Percentiles rank a stretch among this genome's conserved stretches.
These are phyloP conservation scores for Actinidia polygama DNA, from an alignment of 179 eudicot genomes.

Conservation along the genomic window DNA sequence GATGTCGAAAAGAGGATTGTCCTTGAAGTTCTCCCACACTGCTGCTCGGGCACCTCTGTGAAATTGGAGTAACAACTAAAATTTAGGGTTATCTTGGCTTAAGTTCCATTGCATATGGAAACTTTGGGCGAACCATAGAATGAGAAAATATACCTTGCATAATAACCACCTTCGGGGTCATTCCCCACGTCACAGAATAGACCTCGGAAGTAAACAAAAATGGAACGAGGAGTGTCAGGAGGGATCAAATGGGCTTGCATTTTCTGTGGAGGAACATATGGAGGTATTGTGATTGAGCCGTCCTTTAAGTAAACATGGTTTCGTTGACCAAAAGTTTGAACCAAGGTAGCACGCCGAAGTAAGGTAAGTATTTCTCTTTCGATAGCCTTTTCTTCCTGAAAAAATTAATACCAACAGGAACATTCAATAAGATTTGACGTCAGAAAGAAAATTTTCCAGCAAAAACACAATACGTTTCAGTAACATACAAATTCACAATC, in stretches of 20 bases:
- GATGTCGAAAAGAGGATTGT: constrained; percentile 93
- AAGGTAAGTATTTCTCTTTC: constrained; percentile 87
- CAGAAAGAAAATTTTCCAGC: not conserved
- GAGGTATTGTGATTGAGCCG: constrained; percentile 84
- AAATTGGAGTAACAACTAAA: constrained; percentile 11
- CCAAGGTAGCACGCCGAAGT: constrained; percentile 86
- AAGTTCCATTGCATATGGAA: not conserved
- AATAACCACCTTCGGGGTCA: constrained; percentile 97
- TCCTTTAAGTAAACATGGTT: constrained; percentile 96
- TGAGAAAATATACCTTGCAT: constrained; percentile 84
- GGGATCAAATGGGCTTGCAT: constrained; percentile 93
- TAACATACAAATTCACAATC: not conserved
- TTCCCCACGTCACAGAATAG: constrained; percentile 92
- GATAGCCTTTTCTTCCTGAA: constrained; percentile 95
- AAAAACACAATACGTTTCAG: not conserved
- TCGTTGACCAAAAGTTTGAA: constrained; percentile 90
- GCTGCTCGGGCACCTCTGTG: constrained; percentile 92
- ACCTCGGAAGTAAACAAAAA: constrained; percentile 93
- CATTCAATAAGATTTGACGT: not conserved
- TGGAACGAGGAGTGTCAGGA: constrained; percentile 85
- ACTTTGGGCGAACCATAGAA: too few relatives aligned
- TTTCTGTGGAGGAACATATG: constrained; percentile 96
- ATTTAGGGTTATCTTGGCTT: not conserved
- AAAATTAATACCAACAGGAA: constrained; percentile 4
- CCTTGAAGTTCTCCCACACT: constrained; percentile 95